Evolutionary conservation across 164 flowering plant genomes (phyloP).

Genomic region (Umbilicus rupestris): DNA sequence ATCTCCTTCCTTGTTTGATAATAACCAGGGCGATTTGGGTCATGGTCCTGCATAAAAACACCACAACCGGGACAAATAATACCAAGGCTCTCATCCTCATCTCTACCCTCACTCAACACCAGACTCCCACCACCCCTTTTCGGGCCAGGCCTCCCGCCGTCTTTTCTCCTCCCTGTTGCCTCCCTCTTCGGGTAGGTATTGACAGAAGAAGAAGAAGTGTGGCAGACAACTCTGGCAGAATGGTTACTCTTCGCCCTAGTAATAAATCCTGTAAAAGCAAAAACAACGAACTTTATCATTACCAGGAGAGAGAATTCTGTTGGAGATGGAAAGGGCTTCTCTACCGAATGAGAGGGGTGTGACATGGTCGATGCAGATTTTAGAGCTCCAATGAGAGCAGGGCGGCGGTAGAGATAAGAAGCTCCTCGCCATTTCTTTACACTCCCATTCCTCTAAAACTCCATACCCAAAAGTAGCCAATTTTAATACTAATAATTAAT

Average conservation of each 20-base stretch:
- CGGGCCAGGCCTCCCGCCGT: no score
- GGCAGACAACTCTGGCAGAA: constrained; percentile 2
- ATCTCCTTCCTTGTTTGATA: constrained; percentile 34
- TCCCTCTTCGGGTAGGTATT: constrained; percentile 15
- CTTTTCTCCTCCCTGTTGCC: constrained; percentile 13
- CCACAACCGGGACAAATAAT: constrained; percentile 95
- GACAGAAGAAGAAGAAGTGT: constrained; percentile 15
- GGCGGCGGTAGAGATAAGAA: not conserved
- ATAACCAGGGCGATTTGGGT: constrained; percentile 80
- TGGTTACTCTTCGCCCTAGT: constrained; percentile 14
- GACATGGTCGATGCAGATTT: not conserved
- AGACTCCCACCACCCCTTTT: constrained; percentile 20
- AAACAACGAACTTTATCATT: not conserved
- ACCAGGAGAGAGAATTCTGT: not conserved
- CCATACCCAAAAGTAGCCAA: no score
- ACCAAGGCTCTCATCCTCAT: constrained; percentile 59
- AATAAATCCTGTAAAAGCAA: constrained; percentile 2
- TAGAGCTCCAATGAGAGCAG: not conserved
- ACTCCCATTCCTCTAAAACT: no score
- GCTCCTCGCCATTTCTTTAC: constrained; percentile 3
- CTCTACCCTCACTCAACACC: constrained; percentile 78
- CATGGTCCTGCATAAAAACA: constrained; percentile 79
- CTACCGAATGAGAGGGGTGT: not conserved
- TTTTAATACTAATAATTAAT: no score
- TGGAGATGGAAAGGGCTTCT: not conserved